Evolutionary conservation across 2,329 filamentous ascomycete species (phyloP).

Genomic region (Seiridium unicorne): DNA sequence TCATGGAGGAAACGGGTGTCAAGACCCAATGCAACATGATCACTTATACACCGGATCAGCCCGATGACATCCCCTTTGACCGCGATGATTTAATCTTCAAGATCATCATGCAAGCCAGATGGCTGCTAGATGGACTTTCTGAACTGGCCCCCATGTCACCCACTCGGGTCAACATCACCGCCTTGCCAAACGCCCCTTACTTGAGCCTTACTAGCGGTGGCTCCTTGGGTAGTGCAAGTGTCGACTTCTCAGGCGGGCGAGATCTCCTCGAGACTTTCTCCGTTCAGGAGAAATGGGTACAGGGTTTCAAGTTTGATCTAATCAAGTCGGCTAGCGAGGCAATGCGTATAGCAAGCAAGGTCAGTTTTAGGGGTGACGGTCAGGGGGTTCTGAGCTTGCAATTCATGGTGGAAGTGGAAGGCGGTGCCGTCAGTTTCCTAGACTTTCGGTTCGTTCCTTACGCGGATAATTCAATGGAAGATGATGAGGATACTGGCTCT

Average conservation of each 20-base stretch:
- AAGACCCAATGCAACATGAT: conserved; percentile 87
- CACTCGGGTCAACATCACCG: conserved; percentile 66
- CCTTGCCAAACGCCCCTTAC: conserved; percentile 63
- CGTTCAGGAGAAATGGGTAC: conserved; percentile 57
- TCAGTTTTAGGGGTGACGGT: conserved; percentile 82
- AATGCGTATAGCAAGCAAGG: conserved; percentile 92
- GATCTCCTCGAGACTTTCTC: conserved; percentile 74
- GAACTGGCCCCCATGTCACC: conserved; percentile 73
- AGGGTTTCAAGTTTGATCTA: conserved; percentile 84
- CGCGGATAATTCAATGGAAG: conserved; percentile 55
- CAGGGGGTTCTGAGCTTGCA: conserved; percentile 92
- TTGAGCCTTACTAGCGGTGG: conserved; percentile 70
- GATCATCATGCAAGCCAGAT: conserved; percentile 84
- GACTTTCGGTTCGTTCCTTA: conserved; percentile 83
- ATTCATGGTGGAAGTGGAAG: conserved; percentile 90
- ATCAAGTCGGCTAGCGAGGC: conserved; percentile 83
- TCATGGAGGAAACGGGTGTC: conserved; percentile 81
- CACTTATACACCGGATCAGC: conserved; percentile 76
- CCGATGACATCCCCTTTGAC: conserved; percentile 85
- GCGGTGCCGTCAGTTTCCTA: conserved; percentile 67
- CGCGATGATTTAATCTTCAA: conserved; percentile 80
- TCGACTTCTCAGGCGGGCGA: conserved; percentile 64
- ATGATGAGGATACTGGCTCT: conserved; percentile 41
- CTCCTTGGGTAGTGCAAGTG: conserved; percentile 59
- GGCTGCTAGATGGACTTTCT: conserved; percentile 68